Evolutionary conservation across 768 basidiomycete species (phyloP).

Genomic region (Tylopilus subfusipes): DNA sequence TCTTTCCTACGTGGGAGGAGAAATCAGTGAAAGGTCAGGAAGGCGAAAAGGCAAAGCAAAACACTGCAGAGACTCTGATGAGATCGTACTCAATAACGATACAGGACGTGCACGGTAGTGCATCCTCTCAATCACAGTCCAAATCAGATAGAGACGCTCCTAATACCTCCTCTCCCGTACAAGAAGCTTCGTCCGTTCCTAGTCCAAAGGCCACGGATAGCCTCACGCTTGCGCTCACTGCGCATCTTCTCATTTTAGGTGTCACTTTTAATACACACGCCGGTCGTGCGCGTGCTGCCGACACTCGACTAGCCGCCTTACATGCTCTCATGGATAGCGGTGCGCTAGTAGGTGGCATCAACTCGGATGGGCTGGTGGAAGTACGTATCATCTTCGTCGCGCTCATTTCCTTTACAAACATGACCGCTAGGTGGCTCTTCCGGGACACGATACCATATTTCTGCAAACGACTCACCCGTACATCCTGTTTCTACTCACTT

Average conservation of each 20-base stretch:
- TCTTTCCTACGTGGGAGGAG: conserved; percentile 18
- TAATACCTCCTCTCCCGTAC: background rate
- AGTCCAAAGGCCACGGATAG: conserved; percentile 25
- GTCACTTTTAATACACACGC: conserved; percentile 60
- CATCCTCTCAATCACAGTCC: conserved; percentile 21
- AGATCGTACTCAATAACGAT: conserved; percentile 31
- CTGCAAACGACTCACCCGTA: conserved; percentile 68
- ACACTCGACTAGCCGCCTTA: conserved; percentile 51
- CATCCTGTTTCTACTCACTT: conserved; percentile 58
- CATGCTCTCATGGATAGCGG: conserved; percentile 69
- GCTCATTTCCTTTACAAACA: background rate
- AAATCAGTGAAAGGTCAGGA: background rate
- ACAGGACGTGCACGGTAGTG: conserved; percentile 26
- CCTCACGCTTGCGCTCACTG: conserved; percentile 40
- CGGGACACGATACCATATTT: conserved; percentile 42
- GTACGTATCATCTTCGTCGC: conserved; percentile 30
- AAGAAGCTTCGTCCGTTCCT: conserved; percentile 1
- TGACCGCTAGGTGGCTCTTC: conserved; percentile 25
- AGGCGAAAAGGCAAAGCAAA: conserved; percentile 11
- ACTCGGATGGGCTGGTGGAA: conserved; percentile 38
- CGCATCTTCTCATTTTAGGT: conserved; percentile 62
- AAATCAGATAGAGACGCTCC: conserved; percentile 8
- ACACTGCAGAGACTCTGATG: conserved; percentile 11
- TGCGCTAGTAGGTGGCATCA: conserved; percentile 35
- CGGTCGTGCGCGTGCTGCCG: conserved; percentile 46